These are phyloP conservation scores for Ogataea ramenticola DNA, from an alignment of 805 yeast genomes.

Conservation along the genomic window DNA sequence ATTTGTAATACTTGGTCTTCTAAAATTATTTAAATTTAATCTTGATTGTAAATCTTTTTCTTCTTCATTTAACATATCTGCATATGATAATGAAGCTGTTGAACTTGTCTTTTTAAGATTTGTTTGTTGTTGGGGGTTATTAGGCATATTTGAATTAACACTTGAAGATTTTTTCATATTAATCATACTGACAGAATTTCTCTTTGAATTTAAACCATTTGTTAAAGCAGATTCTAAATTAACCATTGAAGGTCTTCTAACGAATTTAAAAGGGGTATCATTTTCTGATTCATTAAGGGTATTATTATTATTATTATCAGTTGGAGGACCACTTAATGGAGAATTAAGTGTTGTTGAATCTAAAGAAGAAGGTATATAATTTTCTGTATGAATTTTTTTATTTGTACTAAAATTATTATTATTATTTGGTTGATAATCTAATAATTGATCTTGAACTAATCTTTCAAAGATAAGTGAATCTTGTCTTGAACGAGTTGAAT, in stretches of 20 bases:
- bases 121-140: slow-evolving; percentile 12
- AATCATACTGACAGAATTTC: not conserved
- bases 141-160: not conserved
- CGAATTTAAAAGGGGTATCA: too few relatives aligned
- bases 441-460: slow-evolving; percentile 52
- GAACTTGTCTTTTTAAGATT: slow-evolving; percentile 16
- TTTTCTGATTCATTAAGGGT: not conserved
- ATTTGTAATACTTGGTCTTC: slow-evolving; percentile 53
- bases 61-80: slow-evolving; percentile 69
- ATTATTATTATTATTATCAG: slow-evolving; percentile 2
- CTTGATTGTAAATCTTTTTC: slow-evolving; percentile 47
- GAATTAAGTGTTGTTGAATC: slow-evolving; percentile 33
- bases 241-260: slow-evolving; percentile 44
- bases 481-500: slow-evolving; percentile 6
- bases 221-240: slow-evolving; percentile 32
- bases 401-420: slow-evolving; percentile 17
- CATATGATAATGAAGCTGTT: slow-evolving; percentile 62
- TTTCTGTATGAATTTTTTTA: slow-evolving; percentile 37
- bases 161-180: not conserved
- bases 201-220: not conserved
- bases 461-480: slow-evolving; percentile 58
- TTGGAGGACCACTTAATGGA: slow-evolving; percentile 26
- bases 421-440: slow-evolving; percentile 23
- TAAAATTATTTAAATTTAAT: slow-evolving; percentile 27
- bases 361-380: slow-evolving; percentile 48